These are phyloP conservation scores for Xylariaceae sp. DNA, from an alignment of 2,329 filamentous ascomycete genomes.

Conservation along the genomic window DNA sequence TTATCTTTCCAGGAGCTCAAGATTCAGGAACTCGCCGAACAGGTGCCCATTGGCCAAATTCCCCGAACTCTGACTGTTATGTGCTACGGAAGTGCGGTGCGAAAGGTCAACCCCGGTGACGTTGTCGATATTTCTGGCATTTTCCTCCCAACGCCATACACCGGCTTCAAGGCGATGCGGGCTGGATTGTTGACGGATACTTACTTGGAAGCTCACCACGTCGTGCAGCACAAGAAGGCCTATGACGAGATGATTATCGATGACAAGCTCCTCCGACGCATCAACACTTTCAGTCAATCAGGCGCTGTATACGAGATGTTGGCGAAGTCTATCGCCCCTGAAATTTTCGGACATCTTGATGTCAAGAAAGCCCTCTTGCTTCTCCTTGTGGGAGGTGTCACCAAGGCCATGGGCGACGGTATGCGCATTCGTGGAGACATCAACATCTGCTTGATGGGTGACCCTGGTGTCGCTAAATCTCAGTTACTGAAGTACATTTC, in stretches of 20 bases:
- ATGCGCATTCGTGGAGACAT: constrained; percentile 99
- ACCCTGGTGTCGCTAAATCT: constrained; percentile 98
- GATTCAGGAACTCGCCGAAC: constrained; percentile 98
- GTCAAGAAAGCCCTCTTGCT: constrained; percentile 98
- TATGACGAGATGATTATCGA: constrained; percentile 91
- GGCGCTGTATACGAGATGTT: constrained; percentile 95
- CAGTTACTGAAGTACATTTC: constrained; percentile 97
- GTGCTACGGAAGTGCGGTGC: constrained; percentile 79
- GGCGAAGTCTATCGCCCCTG: constrained; percentile 91
- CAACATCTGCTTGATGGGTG: constrained; percentile 98
- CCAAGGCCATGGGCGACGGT: constrained; percentile 93
- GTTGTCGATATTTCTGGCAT: constrained; percentile 91
- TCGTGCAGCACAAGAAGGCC: constrained; percentile 95
- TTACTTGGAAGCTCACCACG: constrained; percentile 89
- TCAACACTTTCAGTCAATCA: constrained; percentile 76
- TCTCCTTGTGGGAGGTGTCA: constrained; percentile 90
- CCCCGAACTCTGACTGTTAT: constrained; percentile 84
- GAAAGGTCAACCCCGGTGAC: constrained; percentile 88
- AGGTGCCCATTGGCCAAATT: constrained; percentile 96
- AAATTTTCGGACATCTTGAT: constrained; percentile 93
- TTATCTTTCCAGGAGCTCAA: constrained; percentile 97
- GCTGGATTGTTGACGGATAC: constrained; percentile 96
- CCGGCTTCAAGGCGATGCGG: constrained; percentile 96
- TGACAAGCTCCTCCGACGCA: constrained; percentile 70
- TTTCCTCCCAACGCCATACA: constrained; percentile 95